These are phyloP conservation scores for Helicostylum pulchrum DNA, from an alignment of 192 early-diverging fungal genomes.

Conservation along the genomic window DNA sequence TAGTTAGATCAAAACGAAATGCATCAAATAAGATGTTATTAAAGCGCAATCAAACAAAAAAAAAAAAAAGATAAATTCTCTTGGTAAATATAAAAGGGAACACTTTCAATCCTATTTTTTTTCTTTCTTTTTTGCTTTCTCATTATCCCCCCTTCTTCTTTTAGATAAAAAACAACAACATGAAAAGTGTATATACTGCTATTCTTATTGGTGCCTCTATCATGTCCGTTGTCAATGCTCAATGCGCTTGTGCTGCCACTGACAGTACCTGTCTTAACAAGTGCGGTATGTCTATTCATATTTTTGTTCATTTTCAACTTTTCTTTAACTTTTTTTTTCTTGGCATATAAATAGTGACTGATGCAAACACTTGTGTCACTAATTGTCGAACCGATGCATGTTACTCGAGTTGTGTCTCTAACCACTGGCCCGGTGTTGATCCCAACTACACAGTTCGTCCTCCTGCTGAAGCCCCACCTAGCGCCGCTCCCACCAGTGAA, in stretches of 20 bases:
- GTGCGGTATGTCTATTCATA: constrained; percentile 14
- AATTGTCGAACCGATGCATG: not conserved
- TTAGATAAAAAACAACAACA: not conserved
- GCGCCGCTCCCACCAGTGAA: not conserved
- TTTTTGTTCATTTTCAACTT: not conserved
- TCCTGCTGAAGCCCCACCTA: not conserved
- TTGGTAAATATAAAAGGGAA: constrained; percentile 1
- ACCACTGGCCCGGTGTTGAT: constrained; percentile 17
- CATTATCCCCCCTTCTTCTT: not conserved
- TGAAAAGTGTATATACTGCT: constrained; percentile 8
- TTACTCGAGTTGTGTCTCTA: constrained; percentile 10
- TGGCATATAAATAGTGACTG: not conserved
- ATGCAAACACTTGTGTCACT: constrained; percentile 10
- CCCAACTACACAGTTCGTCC: not conserved
- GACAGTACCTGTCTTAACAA: constrained; percentile 9
- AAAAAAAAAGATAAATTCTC: too few relatives aligned
- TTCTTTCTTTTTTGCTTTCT: not conserved
- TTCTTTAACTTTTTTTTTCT: not conserved
- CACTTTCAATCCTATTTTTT: not conserved
- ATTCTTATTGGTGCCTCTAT: constrained; percentile 4
- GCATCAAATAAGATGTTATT: too few relatives aligned
- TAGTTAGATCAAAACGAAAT: too few relatives aligned
- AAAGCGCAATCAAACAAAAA: too few relatives aligned
- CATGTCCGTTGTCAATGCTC: constrained; percentile 5
- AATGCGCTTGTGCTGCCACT: constrained; percentile 6